Percentiles rank a stretch among this genome's conserved stretches.
Conservation (phyloP, 192 early-diverging fungal genomes). For the Mortierella alpina region DNA sequence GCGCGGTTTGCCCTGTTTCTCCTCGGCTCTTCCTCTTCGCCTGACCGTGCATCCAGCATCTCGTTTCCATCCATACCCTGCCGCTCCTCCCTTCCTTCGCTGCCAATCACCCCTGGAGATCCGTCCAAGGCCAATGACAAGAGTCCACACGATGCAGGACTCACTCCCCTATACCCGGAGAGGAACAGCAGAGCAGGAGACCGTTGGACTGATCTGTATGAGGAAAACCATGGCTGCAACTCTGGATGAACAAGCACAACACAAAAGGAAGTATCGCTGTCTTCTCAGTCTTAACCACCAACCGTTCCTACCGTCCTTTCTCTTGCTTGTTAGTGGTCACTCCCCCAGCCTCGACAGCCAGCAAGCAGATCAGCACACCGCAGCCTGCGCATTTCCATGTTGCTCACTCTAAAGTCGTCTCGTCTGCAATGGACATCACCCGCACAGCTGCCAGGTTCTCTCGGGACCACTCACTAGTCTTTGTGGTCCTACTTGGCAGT, state of each 20-base stretch:
- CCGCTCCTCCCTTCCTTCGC: background rate
- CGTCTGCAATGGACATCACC: slow-evolving; percentile 38
- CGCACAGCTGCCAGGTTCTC: slow-evolving; percentile 36
- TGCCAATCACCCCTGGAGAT: background rate
- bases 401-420: slow-evolving; percentile 17
- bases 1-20: no score
- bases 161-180: background rate
- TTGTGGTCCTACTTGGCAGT: slow-evolving; percentile 26
- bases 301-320: background rate
- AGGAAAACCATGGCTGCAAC: background rate
- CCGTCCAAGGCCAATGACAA: slow-evolving; percentile 17
- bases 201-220: slow-evolving; percentile 43
- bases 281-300: background rate
- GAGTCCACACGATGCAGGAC: slow-evolving; percentile 13
- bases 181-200: slow-evolving; percentile 22
- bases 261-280: background rate
- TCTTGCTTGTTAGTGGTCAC: background rate
- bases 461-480: slow-evolving; percentile 47
- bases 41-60: background rate
- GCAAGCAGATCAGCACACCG: no score
- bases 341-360: no score
- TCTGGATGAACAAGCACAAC: background rate
- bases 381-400: slow-evolving; percentile 22
- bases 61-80: background rate
- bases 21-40: slow-evolving; percentile 3